phyloP scores from a whole-genome alignment of 2,329 filamentous ascomycete genomes.

The Verticillium albo-atrum region DNA sequence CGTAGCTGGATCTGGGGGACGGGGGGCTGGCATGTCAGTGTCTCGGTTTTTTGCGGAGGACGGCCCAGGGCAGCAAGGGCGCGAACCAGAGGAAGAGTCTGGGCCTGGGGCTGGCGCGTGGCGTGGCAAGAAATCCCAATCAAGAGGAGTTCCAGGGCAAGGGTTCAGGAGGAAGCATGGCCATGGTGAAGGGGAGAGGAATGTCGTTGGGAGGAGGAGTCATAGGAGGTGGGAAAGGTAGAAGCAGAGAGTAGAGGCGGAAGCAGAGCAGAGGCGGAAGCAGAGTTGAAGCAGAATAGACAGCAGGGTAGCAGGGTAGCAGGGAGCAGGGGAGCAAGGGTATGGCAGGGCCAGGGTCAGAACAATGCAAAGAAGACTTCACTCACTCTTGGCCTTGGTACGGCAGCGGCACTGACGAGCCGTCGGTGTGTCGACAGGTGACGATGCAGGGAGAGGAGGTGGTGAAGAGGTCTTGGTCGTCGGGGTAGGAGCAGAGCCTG shows the following conservation, averaged over 20 bases:
- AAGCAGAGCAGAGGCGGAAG: background rate
- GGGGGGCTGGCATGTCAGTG: background rate
- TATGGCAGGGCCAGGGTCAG: too few relatives aligned
- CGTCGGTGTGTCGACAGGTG: background rate
- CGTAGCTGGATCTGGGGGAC: background rate
- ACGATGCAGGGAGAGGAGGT: background rate
- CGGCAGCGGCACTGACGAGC: background rate
- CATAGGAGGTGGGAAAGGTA: background rate
- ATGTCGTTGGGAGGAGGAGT: background rate
- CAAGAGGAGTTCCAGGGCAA: background rate
- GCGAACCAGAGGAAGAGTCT: background rate
- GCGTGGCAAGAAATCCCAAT: background rate
- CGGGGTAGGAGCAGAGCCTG: too few relatives aligned
- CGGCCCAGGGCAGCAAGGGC: background rate
- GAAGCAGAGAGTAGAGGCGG: too few relatives aligned
- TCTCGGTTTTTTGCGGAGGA: background rate
- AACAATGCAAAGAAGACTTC: background rate
- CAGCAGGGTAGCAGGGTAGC: background rate
- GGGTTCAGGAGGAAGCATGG: background rate
- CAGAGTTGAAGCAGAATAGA: background rate
- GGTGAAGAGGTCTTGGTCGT: background rate
- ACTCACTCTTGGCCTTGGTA: background rate
- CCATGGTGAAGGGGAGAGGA: background rate
- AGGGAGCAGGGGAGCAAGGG: too few relatives aligned
- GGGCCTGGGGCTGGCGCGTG: background rate